Evolutionary conservation across 331 rosid genomes (phyloP), one percentile per base, ranked within the genome.

Genomic region (Saraca asoca): DNA sequence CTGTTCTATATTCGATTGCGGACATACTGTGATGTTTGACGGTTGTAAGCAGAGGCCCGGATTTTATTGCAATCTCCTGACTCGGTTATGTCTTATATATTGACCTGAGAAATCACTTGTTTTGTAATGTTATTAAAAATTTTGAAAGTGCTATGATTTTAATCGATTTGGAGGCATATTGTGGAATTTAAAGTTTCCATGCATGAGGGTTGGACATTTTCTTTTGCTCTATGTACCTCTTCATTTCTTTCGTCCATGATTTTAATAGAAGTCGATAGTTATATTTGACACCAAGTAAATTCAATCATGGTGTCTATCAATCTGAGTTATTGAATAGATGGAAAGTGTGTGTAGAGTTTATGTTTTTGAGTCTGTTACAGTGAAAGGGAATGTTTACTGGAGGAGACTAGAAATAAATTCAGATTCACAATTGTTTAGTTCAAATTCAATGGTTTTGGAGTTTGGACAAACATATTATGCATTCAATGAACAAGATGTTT

Each of bases 151-250:
- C 54, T 63, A 29, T 9, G 16, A 2, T 31, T 31, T 14, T 19
- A 5, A 18, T 17, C 20, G n/a, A 19, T 35, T 50, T 20, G 9
- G 10, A 1, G 10, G 17, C 35, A 39, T 49, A 20, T 35, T 13
- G 42, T 7, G 16, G 7, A 50, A 4, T 50, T 18, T 35, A 13
- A 16, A 15, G 69, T 16, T 49, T 34, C n/a, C 16, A 35, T 35
- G 58, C 37, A 2, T 18, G 31, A 49, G 24, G 17, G 3, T 51
- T 60, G 48, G 55, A 51, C 24, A 8, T 71, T 71, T 71, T 35
- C 5, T 20, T 70, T 8, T 43, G 17, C 14, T 13, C 2, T 56
- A 1, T 6, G 10, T 15, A 2, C 62, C 7, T 6, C 24, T 43
- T 33, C 12, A 15, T 10, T 38, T 7, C 14, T 37, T 12, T 12